These are phyloP conservation scores for Salvia splendens DNA, from an alignment of 257 asterid species.

Conservation along the genomic window DNA sequence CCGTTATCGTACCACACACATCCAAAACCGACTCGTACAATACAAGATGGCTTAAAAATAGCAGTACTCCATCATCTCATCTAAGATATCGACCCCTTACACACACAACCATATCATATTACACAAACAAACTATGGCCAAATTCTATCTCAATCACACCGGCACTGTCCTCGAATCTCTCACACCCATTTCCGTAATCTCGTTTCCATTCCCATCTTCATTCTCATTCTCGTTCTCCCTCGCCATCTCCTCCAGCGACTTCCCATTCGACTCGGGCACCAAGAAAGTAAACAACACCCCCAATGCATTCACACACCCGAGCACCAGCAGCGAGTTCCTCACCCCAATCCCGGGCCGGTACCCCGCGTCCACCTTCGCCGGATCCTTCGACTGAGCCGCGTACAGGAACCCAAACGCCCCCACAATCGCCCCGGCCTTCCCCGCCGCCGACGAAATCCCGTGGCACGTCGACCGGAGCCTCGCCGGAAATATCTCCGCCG, in stretches of 20 bases:
- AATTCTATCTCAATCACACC: conserved; percentile 11
- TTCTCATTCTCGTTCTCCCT: conserved; percentile 44
- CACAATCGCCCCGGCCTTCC: conserved; percentile 61
- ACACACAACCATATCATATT: neutral
- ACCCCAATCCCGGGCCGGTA: conserved; percentile 57
- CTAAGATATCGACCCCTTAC: no score
- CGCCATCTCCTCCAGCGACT: conserved; percentile 56
- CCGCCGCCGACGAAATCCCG: conserved; percentile 62
- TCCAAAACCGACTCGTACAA: no score
- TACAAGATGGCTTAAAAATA: neutral
- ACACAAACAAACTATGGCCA: neutral
- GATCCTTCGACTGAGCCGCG: conserved; percentile 53
- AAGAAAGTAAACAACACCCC: conserved; percentile 53
- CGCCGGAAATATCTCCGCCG: conserved; percentile 65
- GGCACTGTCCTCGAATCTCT: conserved; percentile 39
- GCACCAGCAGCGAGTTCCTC: conserved; percentile 44
- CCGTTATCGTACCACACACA: no score
- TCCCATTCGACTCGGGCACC: conserved; percentile 63
- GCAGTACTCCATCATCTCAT: no score
- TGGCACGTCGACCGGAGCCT: conserved; percentile 61
- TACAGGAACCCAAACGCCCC: conserved; percentile 62
- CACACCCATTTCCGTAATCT: conserved; percentile 12
- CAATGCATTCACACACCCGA: conserved; percentile 47
- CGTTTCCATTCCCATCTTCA: conserved; percentile 18
- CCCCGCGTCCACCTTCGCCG: conserved; percentile 45